Evolutionary conservation across 176 grass and related monocot genomes (phyloP), one percentile per base, ranked within the genome.

Genomic region (Hsuehochloa calcarea): DNA sequence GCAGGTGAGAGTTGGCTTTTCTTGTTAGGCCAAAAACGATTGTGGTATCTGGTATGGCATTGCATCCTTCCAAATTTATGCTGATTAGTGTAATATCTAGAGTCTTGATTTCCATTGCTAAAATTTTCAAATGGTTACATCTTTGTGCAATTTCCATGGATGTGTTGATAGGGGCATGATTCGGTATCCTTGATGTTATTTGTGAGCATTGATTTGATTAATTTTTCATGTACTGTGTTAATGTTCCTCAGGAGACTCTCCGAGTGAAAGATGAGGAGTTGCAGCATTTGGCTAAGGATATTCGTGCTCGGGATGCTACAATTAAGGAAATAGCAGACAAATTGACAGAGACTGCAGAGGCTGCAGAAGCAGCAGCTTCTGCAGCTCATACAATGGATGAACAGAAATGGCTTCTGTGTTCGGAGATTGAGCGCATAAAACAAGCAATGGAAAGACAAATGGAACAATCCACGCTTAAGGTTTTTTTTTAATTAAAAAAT

Each of bases 211-310:
- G 64, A 47, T 77, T 47, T 68, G 76, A 22, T 78, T 10, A 52
- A 31, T 38, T 65, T 56, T 75, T 55, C 2, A 44, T 72, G 45
- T 74, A 25, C 26, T 11, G 1, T 88, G 45, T 62, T 73, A 50
- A 68, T 45, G 22, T 70, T 84, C 51, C 59, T 75, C 86, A 99
- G 97, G 97, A 96, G 60, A 99, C 97, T 72, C 70, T 99, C 77
- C 85, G 82, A 91, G 97, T 99, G 69, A 99, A 99, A 93, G 93
- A 99, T 79, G 97, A 99, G 82, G 97, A 96, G 65, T 81, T 99
- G 82, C 88, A 93, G 56, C 90, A 94, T 81, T 83, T 99, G 86
- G 93, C 97, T 60, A 99, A 96, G 84, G 93, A 94, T 69, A 77
- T 99, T 25, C 89, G 88, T 62, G 84, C 93, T 74, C 91, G 97